These are phyloP conservation scores for Phylloporus rhodoxanthus DNA, from an alignment of 768 basidiomycete genomes.

Conservation along the genomic window DNA sequence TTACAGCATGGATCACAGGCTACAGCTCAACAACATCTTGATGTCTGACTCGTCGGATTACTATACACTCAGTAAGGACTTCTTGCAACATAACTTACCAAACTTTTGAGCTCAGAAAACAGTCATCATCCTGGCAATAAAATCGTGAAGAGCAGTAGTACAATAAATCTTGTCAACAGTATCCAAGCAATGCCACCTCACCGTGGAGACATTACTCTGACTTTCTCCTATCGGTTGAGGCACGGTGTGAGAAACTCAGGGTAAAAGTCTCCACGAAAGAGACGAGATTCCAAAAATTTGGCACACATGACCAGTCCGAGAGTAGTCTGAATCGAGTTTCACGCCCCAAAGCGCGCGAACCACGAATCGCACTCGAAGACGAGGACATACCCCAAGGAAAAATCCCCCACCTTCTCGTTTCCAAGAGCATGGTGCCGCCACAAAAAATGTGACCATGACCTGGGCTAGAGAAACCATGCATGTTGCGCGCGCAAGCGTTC, in stretches of 20 bases:
- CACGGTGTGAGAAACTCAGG: background rate
- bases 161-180: background rate
- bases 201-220: background rate
- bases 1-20: too few relatives aligned
- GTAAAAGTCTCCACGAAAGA: slow-evolving; percentile 15
- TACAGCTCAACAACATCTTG: too few relatives aligned
- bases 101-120: too few relatives aligned
- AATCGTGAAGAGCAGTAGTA: too few relatives aligned
- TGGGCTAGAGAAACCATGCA: background rate
- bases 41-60: too few relatives aligned
- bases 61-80: too few relatives aligned
- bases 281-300: slow-evolving; percentile 14
- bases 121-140: too few relatives aligned
- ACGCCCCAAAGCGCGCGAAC: slow-evolving; percentile 7
- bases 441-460: background rate
- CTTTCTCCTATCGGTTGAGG: background rate
- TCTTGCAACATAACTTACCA: too few relatives aligned
- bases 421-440: background rate
- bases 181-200: background rate
- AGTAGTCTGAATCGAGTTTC: slow-evolving; percentile 14
- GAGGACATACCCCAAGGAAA: background rate
- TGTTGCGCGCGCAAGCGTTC: background rate
- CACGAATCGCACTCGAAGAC: slow-evolving; percentile 14
- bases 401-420: slow-evolving; percentile 8
- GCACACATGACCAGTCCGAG: slow-evolving; percentile 5